These are phyloP conservation scores for Penicillium fimorum DNA, from an alignment of 495 filamentous ascomycete genomes.

Conservation along the genomic window DNA sequence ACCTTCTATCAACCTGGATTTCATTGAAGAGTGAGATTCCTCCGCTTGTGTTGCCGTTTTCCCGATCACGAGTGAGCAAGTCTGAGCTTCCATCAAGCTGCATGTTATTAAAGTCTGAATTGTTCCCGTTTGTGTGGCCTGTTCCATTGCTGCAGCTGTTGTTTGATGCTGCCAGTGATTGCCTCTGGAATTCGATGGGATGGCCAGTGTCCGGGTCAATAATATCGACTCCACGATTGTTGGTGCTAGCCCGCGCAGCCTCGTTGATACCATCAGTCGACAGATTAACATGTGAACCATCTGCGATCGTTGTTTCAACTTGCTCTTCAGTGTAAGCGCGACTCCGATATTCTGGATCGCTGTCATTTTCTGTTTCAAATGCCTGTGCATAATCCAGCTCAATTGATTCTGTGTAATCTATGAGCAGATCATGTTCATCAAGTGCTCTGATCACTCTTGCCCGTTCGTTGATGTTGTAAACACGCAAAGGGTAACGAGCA, in stretches of 20 bases:
- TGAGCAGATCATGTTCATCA: background rate
- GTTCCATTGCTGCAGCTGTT: background rate
- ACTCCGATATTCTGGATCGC: too few relatives aligned
- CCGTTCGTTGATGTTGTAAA: conserved; percentile 2
- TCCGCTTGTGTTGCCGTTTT: background rate
- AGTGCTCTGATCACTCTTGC: background rate
- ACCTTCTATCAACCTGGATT: background rate
- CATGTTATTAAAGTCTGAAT: background rate
- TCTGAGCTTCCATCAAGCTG: background rate
- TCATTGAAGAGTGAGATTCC: background rate
- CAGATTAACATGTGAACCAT: background rate
- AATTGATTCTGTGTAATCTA: background rate
- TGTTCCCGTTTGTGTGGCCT: background rate
- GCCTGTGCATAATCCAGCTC: background rate
- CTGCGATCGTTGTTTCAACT: background rate
- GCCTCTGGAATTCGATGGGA: background rate
- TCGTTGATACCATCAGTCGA: background rate
- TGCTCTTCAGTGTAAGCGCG: background rate
- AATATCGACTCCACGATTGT: background rate
- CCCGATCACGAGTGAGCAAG: background rate
- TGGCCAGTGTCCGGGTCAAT: conserved; percentile 6
- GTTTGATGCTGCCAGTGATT: background rate
- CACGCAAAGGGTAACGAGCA: background rate
- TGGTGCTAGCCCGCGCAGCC: background rate
- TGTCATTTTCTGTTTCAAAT: background rate